These are phyloP conservation scores for Alternaria sp. DNA, from an alignment of 2,329 filamentous ascomycete genomes.

Conservation along the genomic window DNA sequence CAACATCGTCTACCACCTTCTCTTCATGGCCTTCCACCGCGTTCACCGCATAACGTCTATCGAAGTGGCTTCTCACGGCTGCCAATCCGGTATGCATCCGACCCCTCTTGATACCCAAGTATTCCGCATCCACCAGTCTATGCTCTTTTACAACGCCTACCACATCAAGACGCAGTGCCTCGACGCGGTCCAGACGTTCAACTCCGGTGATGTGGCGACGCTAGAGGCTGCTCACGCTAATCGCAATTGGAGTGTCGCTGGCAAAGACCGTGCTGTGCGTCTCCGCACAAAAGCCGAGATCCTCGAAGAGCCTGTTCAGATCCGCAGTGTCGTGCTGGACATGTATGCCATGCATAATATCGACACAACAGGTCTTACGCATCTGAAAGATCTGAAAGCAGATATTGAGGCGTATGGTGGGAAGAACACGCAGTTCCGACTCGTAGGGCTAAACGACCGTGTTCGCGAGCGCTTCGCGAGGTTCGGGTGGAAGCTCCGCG, in stretches of 20 bases:
- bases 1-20: slow-evolving; percentile 59
- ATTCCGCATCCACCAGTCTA: slow-evolving; percentile 63
- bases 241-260: slow-evolving; percentile 63
- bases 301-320: slow-evolving; percentile 44
- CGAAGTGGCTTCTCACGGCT: slow-evolving; percentile 15
- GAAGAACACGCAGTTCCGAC: slow-evolving; percentile 54
- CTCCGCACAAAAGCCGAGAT: slow-evolving; percentile 53
- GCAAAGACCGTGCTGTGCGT: slow-evolving; percentile 55
- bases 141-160: slow-evolving; percentile 69
- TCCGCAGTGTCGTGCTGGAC: slow-evolving; percentile 61
- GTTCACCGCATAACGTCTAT: slow-evolving; percentile 34
- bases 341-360: slow-evolving; percentile 60
- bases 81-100: slow-evolving; percentile 5
- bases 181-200: slow-evolving; percentile 58
- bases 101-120: slow-evolving; percentile 60
- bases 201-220: slow-evolving; percentile 50
- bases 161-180: slow-evolving; percentile 58
- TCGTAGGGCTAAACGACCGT: slow-evolving; percentile 57
- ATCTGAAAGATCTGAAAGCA: slow-evolving; percentile 57
- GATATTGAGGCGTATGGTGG: slow-evolving; percentile 61
- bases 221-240: slow-evolving; percentile 47
- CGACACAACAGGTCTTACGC: slow-evolving; percentile 60
- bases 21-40: slow-evolving; percentile 64
- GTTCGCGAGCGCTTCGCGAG: slow-evolving; percentile 43
- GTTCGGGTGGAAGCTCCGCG: slow-evolving; percentile 41